Evolutionary conservation across 2,329 filamentous ascomycete genomes (phyloP).

Genomic region (Nemania sp.): DNA sequence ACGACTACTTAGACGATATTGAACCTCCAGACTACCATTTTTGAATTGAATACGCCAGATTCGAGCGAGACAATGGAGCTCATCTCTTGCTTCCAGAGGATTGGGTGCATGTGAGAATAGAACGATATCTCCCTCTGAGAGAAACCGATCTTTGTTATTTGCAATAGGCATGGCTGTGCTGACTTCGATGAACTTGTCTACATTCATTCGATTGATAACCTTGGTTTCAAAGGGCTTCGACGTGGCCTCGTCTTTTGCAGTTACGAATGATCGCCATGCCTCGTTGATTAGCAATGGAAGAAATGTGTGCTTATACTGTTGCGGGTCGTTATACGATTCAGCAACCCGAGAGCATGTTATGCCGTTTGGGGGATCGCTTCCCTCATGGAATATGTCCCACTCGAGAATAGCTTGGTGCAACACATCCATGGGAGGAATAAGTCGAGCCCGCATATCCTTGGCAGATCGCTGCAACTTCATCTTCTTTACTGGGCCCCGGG

Average conservation of each 20-base stretch:
- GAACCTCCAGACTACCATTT: constrained; percentile 79
- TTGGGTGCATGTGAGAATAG: constrained; percentile 76
- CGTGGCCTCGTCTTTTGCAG: constrained; percentile 82
- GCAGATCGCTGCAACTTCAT: constrained; percentile 76
- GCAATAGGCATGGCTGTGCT: constrained; percentile 77
- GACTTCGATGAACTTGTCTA: constrained; percentile 92
- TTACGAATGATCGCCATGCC: constrained; percentile 93
- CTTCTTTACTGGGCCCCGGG: constrained; percentile 80
- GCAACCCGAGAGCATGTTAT: constrained; percentile 76
- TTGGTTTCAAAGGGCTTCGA: constrained; percentile 85
- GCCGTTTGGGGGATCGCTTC: constrained; percentile 80
- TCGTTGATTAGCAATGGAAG: constrained; percentile 88
- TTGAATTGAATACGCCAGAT: constrained; percentile 82
- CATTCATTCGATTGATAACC: constrained; percentile 82
- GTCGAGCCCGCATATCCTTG: constrained; percentile 91
- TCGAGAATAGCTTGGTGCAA: constrained; percentile 85
- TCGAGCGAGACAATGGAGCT: constrained; percentile 83
- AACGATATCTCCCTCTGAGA: constrained; percentile 87
- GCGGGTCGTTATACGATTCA: constrained; percentile 75
- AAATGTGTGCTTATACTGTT: constrained; percentile 86
- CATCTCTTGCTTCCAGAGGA: constrained; percentile 67
- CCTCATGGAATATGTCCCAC: constrained; percentile 93
- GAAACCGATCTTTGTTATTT: constrained; percentile 71
- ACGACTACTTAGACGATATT: constrained; percentile 77
- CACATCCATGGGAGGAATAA: constrained; percentile 84